phyloP scores from a whole-genome alignment of 2,329 filamentous ascomycete genomes.

The Trichoderma sp. region DNA sequence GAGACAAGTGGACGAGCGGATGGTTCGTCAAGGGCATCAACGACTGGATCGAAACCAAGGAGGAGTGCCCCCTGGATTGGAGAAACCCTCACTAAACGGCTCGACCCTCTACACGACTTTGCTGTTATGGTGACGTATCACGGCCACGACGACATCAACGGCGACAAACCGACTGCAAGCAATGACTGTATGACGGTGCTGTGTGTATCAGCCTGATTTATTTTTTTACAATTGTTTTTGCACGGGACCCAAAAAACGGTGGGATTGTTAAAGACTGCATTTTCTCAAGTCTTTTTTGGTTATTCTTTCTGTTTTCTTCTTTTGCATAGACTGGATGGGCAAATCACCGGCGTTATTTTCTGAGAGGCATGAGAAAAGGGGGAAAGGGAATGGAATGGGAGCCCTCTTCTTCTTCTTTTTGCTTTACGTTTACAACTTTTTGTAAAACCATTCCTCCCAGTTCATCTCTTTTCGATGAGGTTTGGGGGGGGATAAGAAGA shows the following conservation, averaged over 20 bases:
- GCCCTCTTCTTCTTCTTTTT: not conserved
- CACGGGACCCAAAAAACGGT: not conserved
- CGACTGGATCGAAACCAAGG: conserved; percentile 45
- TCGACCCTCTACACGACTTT: not conserved
- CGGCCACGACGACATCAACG: not conserved
- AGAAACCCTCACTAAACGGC: conserved; percentile 32
- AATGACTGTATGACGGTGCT: not conserved
- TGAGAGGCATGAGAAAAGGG: not conserved
- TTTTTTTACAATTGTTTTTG: not conserved
- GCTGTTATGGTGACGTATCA: not conserved
- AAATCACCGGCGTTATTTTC: conserved; percentile 5
- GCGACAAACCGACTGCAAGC: not conserved
- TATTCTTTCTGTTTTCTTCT: not conserved
- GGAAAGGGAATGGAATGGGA: not conserved
- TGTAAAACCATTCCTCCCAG: not conserved
- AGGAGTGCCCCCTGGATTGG: conserved; percentile 44
- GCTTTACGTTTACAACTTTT: not conserved
- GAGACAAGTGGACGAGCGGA: conserved; percentile 40
- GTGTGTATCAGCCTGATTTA: not conserved
- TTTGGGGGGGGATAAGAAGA: not conserved
- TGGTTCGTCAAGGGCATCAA: conserved; percentile 48
- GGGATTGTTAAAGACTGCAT: conserved; percentile 15
- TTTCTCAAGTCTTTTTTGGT: not conserved
- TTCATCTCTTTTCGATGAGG: not conserved
- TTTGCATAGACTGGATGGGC: conserved; percentile 14